These are phyloP conservation scores for Phytophthora agathidicida DNA, from an alignment of 352 stramenopile genomes.

Conservation along the genomic window DNA sequence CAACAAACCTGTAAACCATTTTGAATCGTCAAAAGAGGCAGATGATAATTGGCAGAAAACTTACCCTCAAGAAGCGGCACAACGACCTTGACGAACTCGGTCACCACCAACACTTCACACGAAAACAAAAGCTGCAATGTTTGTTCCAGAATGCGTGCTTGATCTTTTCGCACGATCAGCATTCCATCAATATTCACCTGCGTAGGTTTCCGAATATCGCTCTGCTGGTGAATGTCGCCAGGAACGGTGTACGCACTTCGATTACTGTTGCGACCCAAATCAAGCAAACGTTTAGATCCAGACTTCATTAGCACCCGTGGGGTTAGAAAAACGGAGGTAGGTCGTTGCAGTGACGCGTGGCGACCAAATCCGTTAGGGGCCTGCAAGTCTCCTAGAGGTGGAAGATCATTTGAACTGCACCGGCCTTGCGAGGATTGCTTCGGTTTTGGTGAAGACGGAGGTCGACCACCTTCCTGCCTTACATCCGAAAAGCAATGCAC, in stretches of 20 bases:
- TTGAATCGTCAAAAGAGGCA: slow-evolving; percentile 7
- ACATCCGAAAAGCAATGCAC: slow-evolving; percentile 23
- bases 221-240: background rate
- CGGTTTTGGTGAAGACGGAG: background rate
- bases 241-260: background rate
- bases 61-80: slow-evolving; percentile 34
- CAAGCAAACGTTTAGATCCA: slow-evolving; percentile 30
- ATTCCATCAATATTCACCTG: slow-evolving; percentile 38
- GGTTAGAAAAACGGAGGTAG: slow-evolving; percentile 31
- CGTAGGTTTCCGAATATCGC: slow-evolving; percentile 1
- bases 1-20: slow-evolving; percentile 18
- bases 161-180: slow-evolving; percentile 31
- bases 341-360: background rate
- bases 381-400: slow-evolving; percentile 19
- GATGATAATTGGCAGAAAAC: slow-evolving; percentile 6
- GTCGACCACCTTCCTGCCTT: background rate
- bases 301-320: slow-evolving; percentile 23
- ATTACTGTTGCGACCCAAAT: slow-evolving; percentile 19
- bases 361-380: slow-evolving; percentile 3
- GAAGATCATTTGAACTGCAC: slow-evolving; percentile 11
- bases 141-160: slow-evolving; percentile 37
- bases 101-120: slow-evolving; percentile 40
- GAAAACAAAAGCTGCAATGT: slow-evolving; percentile 41
- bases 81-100: slow-evolving; percentile 43
- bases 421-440: slow-evolving; percentile 1